These are phyloP conservation scores for Wickerhamiella alocasiicola DNA, from an alignment of 805 yeast species.

Conservation along the genomic window DNA sequence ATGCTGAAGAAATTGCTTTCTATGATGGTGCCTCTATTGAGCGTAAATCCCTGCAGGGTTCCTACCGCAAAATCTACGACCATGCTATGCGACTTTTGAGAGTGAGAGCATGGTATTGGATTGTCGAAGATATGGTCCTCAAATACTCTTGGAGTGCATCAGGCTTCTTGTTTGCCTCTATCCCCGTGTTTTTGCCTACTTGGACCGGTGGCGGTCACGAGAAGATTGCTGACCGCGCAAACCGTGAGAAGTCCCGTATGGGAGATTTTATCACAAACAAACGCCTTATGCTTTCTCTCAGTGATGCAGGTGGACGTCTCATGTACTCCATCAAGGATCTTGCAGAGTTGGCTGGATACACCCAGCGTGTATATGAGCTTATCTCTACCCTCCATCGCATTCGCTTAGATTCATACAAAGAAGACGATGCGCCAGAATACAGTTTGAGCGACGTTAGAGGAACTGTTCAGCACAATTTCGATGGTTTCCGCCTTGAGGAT, in stretches of 20 bases:
- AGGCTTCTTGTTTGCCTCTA: constrained; percentile 82
- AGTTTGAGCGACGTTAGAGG: constrained; percentile 51
- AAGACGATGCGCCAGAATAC: constrained; percentile 15
- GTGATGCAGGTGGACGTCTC: constrained; percentile 89
- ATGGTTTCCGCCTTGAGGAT: constrained; percentile 72
- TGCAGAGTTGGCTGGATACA: constrained; percentile 81
- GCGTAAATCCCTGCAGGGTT: constrained; percentile 46
- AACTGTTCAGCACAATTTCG: constrained; percentile 62
- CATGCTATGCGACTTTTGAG: constrained; percentile 45
- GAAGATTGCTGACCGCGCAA: background rate
- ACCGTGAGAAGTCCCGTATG: constrained; percentile 39
- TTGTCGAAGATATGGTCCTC: constrained; percentile 73
- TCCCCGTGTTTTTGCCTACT: constrained; percentile 66
- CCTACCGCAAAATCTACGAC: constrained; percentile 44
- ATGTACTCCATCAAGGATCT: constrained; percentile 91
- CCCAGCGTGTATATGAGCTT: constrained; percentile 70
- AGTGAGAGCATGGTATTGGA: constrained; percentile 52
- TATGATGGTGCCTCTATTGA: constrained; percentile 81
- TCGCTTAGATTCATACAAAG: constrained; percentile 40
- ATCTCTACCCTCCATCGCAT: constrained; percentile 70
- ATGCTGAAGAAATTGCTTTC: constrained; percentile 88
- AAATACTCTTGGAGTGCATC: constrained; percentile 92
- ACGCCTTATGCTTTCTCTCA: constrained; percentile 76
- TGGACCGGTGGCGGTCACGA: constrained; percentile 22
- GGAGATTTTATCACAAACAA: constrained; percentile 83